phyloP scores from a whole-genome alignment of 2,329 filamentous ascomycete genomes.

The Talaromyces rugulosus region DNA sequence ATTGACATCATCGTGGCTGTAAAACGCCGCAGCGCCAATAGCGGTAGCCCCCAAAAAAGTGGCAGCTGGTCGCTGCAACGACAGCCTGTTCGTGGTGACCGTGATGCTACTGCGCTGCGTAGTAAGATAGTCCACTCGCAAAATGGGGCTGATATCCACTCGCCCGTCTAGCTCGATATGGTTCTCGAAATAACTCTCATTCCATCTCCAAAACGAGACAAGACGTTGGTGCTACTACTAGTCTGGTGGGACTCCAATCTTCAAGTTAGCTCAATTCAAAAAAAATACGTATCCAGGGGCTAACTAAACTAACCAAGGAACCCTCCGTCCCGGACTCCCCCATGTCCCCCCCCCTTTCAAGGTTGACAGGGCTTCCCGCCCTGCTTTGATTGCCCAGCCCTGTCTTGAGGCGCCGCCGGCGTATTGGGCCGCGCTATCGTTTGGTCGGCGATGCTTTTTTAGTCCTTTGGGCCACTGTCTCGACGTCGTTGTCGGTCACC shows the following conservation, averaged over 20 bases:
- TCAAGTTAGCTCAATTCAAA: neutral
- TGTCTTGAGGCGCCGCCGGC: neutral
- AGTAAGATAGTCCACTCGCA: neutral
- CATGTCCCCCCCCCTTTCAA: neutral
- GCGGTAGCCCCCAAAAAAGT: neutral
- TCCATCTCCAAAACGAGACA: neutral
- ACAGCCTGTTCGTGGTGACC: neutral
- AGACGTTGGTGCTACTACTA: neutral
- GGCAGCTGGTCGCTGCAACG: neutral
- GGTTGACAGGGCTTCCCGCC: no score
- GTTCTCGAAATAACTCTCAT: neutral
- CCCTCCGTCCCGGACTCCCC: neutral
- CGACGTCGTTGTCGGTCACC: neutral
- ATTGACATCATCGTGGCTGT: constrained; percentile 1
- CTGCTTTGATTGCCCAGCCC: neutral
- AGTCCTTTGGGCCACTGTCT: neutral
- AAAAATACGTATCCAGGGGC: no score
- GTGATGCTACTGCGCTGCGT: neutral
- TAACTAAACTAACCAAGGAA: neutral
- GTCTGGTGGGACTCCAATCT: neutral
- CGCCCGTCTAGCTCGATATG: neutral
- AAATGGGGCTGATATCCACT: neutral
- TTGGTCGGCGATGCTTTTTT: neutral
- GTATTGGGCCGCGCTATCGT: neutral
- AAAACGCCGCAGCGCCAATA: neutral